Evolutionary conservation across 345 rosid genomes (phyloP), one percentile per base, ranked within the genome.

Genomic region (Turritis glabra): DNA sequence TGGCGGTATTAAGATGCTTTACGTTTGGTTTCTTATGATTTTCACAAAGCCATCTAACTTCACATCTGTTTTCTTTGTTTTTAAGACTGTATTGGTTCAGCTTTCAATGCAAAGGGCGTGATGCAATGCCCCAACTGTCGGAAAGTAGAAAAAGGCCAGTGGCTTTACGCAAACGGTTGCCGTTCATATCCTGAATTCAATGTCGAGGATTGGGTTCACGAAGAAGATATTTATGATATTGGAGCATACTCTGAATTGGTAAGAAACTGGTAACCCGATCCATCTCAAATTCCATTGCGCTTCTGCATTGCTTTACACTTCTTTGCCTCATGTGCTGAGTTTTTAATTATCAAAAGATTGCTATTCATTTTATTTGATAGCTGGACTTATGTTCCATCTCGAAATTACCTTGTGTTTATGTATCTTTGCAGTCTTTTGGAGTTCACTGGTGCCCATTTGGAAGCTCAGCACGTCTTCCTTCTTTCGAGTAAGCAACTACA

Each of bases 61-160:
- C 17, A 13, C 14, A 13, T 72, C 0, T 77, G 66, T 63, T 64
- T 19, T 71, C 21, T 61, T 77, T 67, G 55, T 64, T 44, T 60
- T 30, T 22, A 67, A 95, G 99, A 95, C 76, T 95, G 99, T 80
- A 95, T 95, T 67, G 99, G 99, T 44, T 95, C 99, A 47, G 99
- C 99, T 10, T 95, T 95, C 84, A 95, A 95, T 80, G 79, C 82
- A 56, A 95, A 95, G 84, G 99, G 99, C 2, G 84, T 88, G 15
- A 95, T 95, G 99, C 98, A 96, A 64, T 96, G 99, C 84, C 99
- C 99, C 2, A 96, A 90, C 77, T 96, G 99, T 75, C 89, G 98
- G 41, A 92, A 92, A 86, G 82, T 90, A 77, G 99, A 96, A 73
- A 96, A 92, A 83, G 99, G 99, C 47, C 97, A 92, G 71, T 95